Evolutionary conservation across 2,329 filamentous ascomycete genomes (phyloP).

Genomic region (Whalleya microplaca): DNA sequence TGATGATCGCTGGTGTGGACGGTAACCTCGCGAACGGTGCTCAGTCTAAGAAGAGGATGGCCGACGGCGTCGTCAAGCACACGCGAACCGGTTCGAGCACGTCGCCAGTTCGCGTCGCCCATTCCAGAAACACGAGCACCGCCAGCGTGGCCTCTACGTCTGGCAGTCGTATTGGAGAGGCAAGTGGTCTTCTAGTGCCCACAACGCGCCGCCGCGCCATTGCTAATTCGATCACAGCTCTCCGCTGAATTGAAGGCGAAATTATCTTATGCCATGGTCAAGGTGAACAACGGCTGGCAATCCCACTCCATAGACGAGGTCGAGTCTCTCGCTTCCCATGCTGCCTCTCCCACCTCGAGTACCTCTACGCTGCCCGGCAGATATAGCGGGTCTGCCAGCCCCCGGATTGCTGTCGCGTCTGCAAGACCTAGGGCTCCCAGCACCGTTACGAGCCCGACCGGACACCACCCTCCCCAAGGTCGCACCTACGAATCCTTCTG

Average conservation of each 20-base stretch:
- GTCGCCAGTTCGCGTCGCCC: conserved; percentile 55
- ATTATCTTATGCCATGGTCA: conserved; percentile 91
- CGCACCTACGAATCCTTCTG: conserved; percentile 50
- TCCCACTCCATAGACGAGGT: conserved; percentile 76
- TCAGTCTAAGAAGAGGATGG: conserved; percentile 71
- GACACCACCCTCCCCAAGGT: conserved; percentile 28
- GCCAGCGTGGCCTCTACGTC: conserved; percentile 64
- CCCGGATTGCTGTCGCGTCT: conserved; percentile 47
- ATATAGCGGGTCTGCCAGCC: conserved; percentile 58
- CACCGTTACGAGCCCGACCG: conserved; percentile 34
- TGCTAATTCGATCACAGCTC: conserved; percentile 32
- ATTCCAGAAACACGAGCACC: conserved; percentile 74
- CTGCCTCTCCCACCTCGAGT: conserved; percentile 65
- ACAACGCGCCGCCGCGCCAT: conserved; percentile 13
- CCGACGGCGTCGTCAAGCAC: conserved; percentile 73
- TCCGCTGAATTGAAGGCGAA: conserved; percentile 73
- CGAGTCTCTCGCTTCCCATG: conserved; percentile 72
- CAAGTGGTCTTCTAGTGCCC: conserved; percentile 50
- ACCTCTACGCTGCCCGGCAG: conserved; percentile 58
- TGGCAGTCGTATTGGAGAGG: conserved; percentile 77
- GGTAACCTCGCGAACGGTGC: conserved; percentile 38
- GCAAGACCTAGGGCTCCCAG: conserved; percentile 41
- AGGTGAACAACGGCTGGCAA: conserved; percentile 90
- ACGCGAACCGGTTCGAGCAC: conserved; percentile 44
- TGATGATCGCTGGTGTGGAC: conserved; percentile 41